Evolutionary conservation across 106 monocot species (phyloP), one percentile per base, ranked within the genome.

Genomic region (Acorus gramineus): DNA sequence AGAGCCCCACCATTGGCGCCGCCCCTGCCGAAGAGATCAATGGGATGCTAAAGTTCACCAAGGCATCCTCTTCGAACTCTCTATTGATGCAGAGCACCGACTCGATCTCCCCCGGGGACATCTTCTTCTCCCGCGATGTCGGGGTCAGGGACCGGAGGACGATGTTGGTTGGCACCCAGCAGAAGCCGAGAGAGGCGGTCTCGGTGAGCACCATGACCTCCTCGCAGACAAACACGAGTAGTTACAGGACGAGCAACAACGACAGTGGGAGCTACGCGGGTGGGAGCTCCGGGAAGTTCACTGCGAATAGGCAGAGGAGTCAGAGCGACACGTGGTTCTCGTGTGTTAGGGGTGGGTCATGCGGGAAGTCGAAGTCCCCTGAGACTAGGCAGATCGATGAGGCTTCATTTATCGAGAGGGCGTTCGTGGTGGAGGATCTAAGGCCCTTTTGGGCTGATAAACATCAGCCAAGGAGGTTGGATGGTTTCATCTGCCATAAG

Each of bases 361-460:
- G 75, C 48, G 11, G 56, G 4, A 75, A 54, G 64, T 47, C 75
- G 11, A 71, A 55, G 50, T 62, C 75, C 52, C 62, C 71, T 9
- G 65, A 67, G 6, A 7, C 61, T 53, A 70, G 57, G 14, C 44
- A 56, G 44, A 14, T 62, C 28, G 44, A 57, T 44, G 80, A 80
- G 53, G 61, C 75, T 62, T 71, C 57, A 52, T 71, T 75, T 2
- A 75, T 75, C 50, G 66, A 66, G 14, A 80, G 60, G 71, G 75
- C 80, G 53, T 50, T 75, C 7, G 71, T 80, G 2, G 66, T 75
- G 49, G 75, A 80, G 48, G 71, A 80, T 61, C 52, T 80, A 46
- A 80, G 75, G 12, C 70, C 43, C 3, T 71, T 75, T 4, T 80
- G 80, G 75, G 80, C 80, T 48, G 80, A 67, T 49, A 67, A 80